Conservation (phyloP, 306 rosid species). For the Lagenaria siceraria region DNA sequence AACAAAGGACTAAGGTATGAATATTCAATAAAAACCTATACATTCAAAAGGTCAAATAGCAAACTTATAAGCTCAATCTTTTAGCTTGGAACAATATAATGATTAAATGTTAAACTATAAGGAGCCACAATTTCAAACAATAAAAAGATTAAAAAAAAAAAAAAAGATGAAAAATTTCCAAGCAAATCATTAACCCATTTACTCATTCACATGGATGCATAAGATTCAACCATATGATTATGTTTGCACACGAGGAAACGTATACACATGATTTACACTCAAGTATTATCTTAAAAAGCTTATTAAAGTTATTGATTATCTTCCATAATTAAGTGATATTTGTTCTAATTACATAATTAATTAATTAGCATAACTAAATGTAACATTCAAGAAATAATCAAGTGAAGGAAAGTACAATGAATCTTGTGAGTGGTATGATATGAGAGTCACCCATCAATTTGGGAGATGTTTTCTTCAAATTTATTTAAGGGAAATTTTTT, state of each 20-base stretch:
- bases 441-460: background rate
- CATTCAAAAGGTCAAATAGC: background rate
- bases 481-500: too few relatives aligned
- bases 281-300: background rate
- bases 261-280: constrained; percentile 1
- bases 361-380: background rate
- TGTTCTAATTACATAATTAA: background rate
- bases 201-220: background rate
- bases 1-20: too few relatives aligned
- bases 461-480: too few relatives aligned
- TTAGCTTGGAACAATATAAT: background rate
- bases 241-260: background rate
- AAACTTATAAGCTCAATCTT: background rate
- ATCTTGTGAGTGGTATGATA: too few relatives aligned
- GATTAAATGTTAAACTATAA: background rate
- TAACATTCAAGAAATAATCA: background rate
- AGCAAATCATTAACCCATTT: background rate
- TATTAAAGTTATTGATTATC: background rate
- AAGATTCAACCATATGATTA: background rate
- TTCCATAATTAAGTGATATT: background rate
- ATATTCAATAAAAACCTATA: background rate
- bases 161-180: background rate
- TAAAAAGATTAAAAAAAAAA: background rate
- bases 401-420: background rate
- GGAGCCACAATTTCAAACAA: background rate